Evolutionary conservation across 208 protist species (phyloP), one percentile per base, ranked within the genome.

Genomic region (Angomonas deanei): DNA sequence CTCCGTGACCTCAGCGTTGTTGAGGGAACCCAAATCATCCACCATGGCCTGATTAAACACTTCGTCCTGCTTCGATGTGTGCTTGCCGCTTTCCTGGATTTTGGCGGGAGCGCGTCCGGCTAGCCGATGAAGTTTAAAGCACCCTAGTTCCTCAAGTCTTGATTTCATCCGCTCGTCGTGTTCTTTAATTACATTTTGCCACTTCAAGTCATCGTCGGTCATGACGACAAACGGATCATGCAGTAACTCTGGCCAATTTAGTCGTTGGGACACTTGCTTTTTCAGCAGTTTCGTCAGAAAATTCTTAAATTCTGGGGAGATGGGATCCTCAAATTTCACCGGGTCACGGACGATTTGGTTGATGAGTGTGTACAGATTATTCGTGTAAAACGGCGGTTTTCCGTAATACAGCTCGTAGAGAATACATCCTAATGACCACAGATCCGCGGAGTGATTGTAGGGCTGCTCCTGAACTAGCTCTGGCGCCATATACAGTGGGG

Each of bases 391-490:
- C 0, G 97, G 98, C 24, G 97, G 97, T 58, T 90, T 82, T 13
- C 98, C 98, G 31, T 93, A 93, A 64, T 92, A 97, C 3, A 99
- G 66, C 68, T 99, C 97, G 71, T 99, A 99, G 47, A 99, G 67
- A 64, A 99, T 99, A 30, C 98, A 93, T 11, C 98, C 98, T 6
- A 99, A 76, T 8, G 97, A 98, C 98, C 98, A 99, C 28, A 99
- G 76, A 72, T 99, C 98, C 0, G 90, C 92, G 6, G 70, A 88
- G 50, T 97, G 84, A 69, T 99, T 94, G 70, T 98, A 98, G n/a
- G 93, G 89, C 59, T 94, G 76, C 55, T 97, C 91, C 48, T 97
- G 87, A 17, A 96, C 90, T 11, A 98, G 81, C 68, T 98, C 97
- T 0, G 96, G 97, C 3, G 94, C 95, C 97, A 99, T 99, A 76